Conservation (phyloP, 1,284 basidiomycete species). For the Leccinum angustisporum region DNA sequence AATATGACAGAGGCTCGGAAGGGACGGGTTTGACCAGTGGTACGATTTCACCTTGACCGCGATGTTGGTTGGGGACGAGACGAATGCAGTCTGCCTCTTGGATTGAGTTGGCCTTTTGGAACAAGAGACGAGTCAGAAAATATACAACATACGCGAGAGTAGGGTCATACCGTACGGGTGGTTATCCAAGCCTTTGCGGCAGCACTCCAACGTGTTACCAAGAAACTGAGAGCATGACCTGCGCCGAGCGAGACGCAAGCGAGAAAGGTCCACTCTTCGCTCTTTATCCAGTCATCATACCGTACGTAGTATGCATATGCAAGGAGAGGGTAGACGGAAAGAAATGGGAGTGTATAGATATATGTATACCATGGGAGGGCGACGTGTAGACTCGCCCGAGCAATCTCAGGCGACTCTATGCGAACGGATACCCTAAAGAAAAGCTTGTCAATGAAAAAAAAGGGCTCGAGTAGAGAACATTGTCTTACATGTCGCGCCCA, state of each 20-base stretch:
- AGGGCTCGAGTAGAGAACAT: neutral
- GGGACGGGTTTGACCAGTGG: constrained; percentile 65
- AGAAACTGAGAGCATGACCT: constrained; percentile 90
- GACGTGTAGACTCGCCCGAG: constrained; percentile 76
- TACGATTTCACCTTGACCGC: constrained; percentile 92
- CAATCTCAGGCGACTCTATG: constrained; percentile 86
- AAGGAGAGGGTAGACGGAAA: constrained; percentile 85
- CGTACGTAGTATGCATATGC: constrained; percentile 90
- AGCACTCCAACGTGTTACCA: constrained; percentile 90
- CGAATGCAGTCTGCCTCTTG: constrained; percentile 80
- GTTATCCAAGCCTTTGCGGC: constrained; percentile 79
- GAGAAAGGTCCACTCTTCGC: constrained; percentile 96
- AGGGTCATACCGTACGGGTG: constrained; percentile 54
- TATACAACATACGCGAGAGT: neutral
- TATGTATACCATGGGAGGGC: constrained; percentile 77
- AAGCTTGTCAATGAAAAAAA: neutral
- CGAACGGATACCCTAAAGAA: constrained; percentile 41
- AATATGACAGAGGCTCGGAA: constrained; percentile 62
- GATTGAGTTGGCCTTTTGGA: constrained; percentile 59
- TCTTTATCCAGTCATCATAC: constrained; percentile 90
- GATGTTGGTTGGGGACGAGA: constrained; percentile 82
- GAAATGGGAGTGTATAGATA: constrained; percentile 84
- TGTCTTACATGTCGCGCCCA: constrained; percentile 22
- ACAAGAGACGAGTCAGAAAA: constrained; percentile 1
- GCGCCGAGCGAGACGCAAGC: constrained; percentile 84